Conservation (phyloP, 768 basidiomycete genomes). For the Psilocybe subaeruginosa region DNA sequence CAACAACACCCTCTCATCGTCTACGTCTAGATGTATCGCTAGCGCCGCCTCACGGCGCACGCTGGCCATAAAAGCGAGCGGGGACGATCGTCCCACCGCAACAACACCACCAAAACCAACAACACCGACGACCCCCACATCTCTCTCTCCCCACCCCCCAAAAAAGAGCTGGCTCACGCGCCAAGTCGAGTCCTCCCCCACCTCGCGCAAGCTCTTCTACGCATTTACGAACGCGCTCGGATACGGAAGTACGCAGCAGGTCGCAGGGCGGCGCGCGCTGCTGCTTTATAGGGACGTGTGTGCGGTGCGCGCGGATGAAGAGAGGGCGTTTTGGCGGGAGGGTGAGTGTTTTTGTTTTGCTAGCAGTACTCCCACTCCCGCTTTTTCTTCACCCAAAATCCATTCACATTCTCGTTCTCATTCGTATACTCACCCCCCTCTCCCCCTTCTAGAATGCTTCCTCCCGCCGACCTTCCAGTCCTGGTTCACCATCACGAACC, state of each 20-base stretch:
- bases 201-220: constrained; percentile 47
- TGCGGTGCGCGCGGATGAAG: constrained; percentile 58
- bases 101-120: neutral
- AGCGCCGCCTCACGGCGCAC: neutral
- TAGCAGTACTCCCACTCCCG: neutral
- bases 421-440: too few relatives aligned
- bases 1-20: neutral
- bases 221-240: constrained; percentile 54
- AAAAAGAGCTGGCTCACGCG: constrained; percentile 53
- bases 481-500: constrained; percentile 92
- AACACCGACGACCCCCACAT: neutral
- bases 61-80: neutral
- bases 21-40: neutral
- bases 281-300: constrained; percentile 61
- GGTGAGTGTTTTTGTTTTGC: too few relatives aligned
- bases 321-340: constrained; percentile 64
- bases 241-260: constrained; percentile 66
- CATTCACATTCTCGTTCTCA: neutral
- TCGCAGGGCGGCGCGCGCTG: constrained; percentile 62
- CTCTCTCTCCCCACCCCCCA: neutral
- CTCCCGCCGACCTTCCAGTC: constrained; percentile 95
- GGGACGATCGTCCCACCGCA: too few relatives aligned
- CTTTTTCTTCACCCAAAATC: constrained; percentile 1
- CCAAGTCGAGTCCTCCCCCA: constrained; percentile 52
- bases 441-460: constrained; percentile 59